phyloP scores from a whole-genome alignment of 176 grass and related monocot species.

The Aegilops speltoides region DNA sequence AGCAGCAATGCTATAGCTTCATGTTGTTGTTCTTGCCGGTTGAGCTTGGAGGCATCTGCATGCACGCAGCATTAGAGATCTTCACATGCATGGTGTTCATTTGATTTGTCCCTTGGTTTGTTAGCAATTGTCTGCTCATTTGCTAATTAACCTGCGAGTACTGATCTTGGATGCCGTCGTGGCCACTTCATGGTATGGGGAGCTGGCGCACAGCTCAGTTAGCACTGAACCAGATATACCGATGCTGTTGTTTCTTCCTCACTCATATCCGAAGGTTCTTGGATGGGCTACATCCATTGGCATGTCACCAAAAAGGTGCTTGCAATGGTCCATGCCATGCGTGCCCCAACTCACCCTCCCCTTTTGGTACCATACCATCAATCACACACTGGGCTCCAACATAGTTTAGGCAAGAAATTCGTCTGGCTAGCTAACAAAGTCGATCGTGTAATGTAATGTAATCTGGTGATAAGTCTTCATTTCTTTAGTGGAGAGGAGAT shows the following conservation, averaged over 20 bases:
- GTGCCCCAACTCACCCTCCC: background rate
- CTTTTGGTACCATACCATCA: background rate
- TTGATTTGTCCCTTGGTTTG: background rate
- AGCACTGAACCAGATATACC: background rate
- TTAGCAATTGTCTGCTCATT: background rate
- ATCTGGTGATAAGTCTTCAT: background rate
- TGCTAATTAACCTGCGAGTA: too few species aligned
- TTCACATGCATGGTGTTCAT: background rate
- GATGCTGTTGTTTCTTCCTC: slow-evolving; percentile 6
- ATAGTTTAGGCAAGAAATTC: slow-evolving; percentile 28
- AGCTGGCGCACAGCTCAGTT: background rate
- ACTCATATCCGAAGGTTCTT: slow-evolving; percentile 1
- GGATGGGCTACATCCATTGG: background rate
- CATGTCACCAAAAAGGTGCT: slow-evolving; percentile 17
- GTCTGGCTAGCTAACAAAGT: background rate
- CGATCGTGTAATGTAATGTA: background rate
- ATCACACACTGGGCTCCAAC: background rate
- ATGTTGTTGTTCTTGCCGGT: slow-evolving; percentile 14
- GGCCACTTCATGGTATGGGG: background rate
- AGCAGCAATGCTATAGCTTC: background rate
- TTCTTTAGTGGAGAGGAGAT: background rate
- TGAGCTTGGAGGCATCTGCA: slow-evolving; percentile 13
- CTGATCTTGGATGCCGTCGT: background rate
- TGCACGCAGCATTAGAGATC: slow-evolving; percentile 5
- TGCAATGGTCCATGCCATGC: slow-evolving; percentile 16